These are phyloP conservation scores for Bullera alba DNA, from an alignment of 768 basidiomycete genomes.

Conservation along the genomic window DNA sequence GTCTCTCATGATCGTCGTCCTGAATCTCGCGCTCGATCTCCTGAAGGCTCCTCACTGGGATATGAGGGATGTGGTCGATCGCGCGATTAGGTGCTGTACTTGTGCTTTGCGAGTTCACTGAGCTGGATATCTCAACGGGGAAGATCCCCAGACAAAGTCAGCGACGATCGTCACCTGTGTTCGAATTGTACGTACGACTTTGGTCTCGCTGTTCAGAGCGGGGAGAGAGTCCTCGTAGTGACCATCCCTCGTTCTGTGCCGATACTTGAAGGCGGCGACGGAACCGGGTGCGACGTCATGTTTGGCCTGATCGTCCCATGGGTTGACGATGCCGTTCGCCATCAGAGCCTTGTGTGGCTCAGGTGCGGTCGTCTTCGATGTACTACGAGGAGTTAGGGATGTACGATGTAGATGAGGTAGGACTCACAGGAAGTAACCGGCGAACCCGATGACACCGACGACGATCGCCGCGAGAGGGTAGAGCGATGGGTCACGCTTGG, in stretches of 20 bases:
- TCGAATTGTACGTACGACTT: conserved; percentile 23
- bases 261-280: conserved; percentile 44
- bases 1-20: background rate
- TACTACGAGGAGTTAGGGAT: conserved; percentile 12
- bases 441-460: conserved; percentile 30
- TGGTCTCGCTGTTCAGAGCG: conserved; percentile 22
- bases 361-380: conserved; percentile 33
- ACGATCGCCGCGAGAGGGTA: conserved; percentile 43
- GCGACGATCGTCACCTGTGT: background rate
- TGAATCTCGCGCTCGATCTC: conserved; percentile 2
- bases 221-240: conserved; percentile 41
- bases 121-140: conserved; percentile 11
- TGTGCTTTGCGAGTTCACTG: conserved; percentile 12
- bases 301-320: conserved; percentile 37
- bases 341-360: conserved; percentile 33
- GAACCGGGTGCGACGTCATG: conserved; percentile 33
- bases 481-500: conserved; percentile 45
- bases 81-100: no score
- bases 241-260: conserved; percentile 40
- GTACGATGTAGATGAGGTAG: background rate
- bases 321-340: conserved; percentile 31
- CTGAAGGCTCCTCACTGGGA: background rate
- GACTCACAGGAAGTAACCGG: conserved; percentile 46
- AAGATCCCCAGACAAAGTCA: background rate
- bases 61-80: no score